phyloP scores from a whole-genome alignment of 805 yeast genomes.

The Teunomyces cretensis region DNA sequence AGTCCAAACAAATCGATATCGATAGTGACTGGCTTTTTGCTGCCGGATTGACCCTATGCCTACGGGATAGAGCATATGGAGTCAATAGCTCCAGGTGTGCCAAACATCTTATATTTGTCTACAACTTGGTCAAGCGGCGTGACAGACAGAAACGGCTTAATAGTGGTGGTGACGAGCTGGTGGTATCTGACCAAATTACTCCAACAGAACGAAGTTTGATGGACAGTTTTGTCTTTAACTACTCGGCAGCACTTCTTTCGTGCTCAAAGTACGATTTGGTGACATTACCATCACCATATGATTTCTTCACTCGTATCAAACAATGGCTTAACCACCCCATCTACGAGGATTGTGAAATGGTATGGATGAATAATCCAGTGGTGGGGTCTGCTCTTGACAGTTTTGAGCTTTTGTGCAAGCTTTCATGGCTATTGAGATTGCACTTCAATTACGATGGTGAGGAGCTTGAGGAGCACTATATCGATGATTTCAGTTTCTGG shows the following conservation, averaged over 20 bases:
- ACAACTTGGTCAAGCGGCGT: conserved; percentile 28
- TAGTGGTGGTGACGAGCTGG: conserved; percentile 8
- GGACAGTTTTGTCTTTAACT: conserved; percentile 47
- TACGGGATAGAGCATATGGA: conserved; percentile 34
- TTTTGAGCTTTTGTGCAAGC: conserved; percentile 37
- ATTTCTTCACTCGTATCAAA: conserved; percentile 28
- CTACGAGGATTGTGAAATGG: conserved; percentile 30
- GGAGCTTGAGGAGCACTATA: conserved; percentile 5
- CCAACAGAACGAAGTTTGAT: conserved; percentile 37
- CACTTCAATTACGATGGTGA: conserved; percentile 8
- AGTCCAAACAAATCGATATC: conserved; percentile 20
- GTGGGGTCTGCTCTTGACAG: conserved; percentile 37
- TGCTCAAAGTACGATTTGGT: conserved; percentile 26
- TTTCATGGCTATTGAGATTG: conserved; percentile 33
- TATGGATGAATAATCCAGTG: conserved; percentile 46
- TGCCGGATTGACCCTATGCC: conserved; percentile 38
- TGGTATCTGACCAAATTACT: conserved; percentile 6
- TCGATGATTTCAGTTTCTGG: conserved; percentile 11
- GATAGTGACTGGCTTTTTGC: conserved; percentile 41
- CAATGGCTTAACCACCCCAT: conserved; percentile 34
- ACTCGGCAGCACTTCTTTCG: conserved; percentile 37
- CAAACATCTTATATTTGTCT: conserved; percentile 33
- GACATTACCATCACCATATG: conserved; percentile 43
- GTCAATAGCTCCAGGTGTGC: conserved; percentile 26
- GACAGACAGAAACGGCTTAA: conserved; percentile 6